Evolutionary conservation across 1,139 yeast genomes (phyloP), one percentile per base, ranked within the genome.

Genomic region (Geotrichum fermentans): DNA sequence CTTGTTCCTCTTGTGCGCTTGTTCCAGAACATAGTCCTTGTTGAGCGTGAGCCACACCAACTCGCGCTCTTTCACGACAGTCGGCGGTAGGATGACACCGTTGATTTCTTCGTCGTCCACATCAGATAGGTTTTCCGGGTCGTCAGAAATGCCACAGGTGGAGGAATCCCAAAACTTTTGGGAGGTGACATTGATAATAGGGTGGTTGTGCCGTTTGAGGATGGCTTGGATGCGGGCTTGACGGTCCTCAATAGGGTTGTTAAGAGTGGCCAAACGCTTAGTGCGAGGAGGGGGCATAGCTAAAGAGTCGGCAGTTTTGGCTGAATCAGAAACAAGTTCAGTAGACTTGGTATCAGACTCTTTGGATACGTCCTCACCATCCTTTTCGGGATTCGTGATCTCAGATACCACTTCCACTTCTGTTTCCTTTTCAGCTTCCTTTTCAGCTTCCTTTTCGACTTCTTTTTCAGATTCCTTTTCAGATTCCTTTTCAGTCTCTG

Each of bases 11-110:
- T 88, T 89, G 58, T 79, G 79, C 60, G 92, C 97, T 66, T 88
- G 96, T 46, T 83, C 94, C 22, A 88, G 67, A 52, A 92, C 71
- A 61, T 81, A 94, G 30, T 90, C 97, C 52, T 85, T 86, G 66
- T 92, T 88, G 48, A 87, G 73, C 1, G 94, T 89, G 50, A 85
- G 79, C 97, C 98, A 92, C 4, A 89, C 78, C 53, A 83, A 74
- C 56, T 86, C 89, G 66, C 87, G 90, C 60, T 81, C 61, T 50
- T 72, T 68, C 11, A 80, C 75, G 56, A 92, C 96, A 42, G 80
- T 84, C 44, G 77, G 80, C 3, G 78, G 75, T 49, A 92, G 70
- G 43, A 86, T 62, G 39, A 81, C 73, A 0, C 70, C 67, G 3
- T 78, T 79, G 10, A 86, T 70, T 59, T 89, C 95, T 18, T 79